Evolutionary conservation across 192 early-diverging fungal species (phyloP).

Genomic region (Entophlyctis luteolus): DNA sequence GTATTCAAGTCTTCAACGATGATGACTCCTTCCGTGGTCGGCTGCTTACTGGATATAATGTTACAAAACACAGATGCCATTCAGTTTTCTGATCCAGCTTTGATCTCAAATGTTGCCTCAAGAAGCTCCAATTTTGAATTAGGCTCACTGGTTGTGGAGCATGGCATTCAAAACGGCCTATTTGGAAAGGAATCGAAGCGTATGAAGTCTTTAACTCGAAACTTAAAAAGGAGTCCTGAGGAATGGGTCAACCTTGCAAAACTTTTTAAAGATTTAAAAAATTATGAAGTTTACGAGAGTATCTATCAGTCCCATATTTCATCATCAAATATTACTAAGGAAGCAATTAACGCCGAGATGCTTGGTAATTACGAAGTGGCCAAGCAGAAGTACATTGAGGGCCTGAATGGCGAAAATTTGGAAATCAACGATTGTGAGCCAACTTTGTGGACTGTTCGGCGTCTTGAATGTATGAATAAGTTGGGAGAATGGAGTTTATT

Average conservation of each 20-base stretch:
- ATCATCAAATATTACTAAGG: slow-evolving; percentile 42
- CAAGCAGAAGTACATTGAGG: slow-evolving; percentile 23
- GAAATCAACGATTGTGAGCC: slow-evolving; percentile 11
- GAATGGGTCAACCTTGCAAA: slow-evolving; percentile 60
- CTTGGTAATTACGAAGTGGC: slow-evolving; percentile 57
- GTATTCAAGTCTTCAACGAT: slow-evolving; percentile 23
- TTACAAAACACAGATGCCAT: background rate
- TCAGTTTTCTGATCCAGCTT: background rate
- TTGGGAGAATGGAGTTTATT: slow-evolving; percentile 64
- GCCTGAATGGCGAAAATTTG: background rate
- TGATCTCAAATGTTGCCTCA: slow-evolving; percentile 29
- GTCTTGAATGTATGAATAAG: slow-evolving; percentile 56
- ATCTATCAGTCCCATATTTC: slow-evolving; percentile 60
- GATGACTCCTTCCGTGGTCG: slow-evolving; percentile 25
- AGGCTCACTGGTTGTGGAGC: slow-evolving; percentile 36
- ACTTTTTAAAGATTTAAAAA: slow-evolving; percentile 62
- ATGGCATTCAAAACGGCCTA: slow-evolving; percentile 22
- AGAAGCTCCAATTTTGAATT: slow-evolving; percentile 38
- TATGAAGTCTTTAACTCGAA: background rate
- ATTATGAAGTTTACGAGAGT: slow-evolving; percentile 60
- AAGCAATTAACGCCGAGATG: slow-evolving; percentile 61
- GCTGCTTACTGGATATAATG: slow-evolving; percentile 26
- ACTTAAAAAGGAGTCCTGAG: slow-evolving; percentile 2
- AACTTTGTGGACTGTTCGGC: slow-evolving; percentile 16
- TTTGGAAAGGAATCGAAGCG: slow-evolving; percentile 21